Base-by-base conservation (phyloP, 2,329 filamentous ascomycete genomes). In the Didymella pinodella region DNA sequence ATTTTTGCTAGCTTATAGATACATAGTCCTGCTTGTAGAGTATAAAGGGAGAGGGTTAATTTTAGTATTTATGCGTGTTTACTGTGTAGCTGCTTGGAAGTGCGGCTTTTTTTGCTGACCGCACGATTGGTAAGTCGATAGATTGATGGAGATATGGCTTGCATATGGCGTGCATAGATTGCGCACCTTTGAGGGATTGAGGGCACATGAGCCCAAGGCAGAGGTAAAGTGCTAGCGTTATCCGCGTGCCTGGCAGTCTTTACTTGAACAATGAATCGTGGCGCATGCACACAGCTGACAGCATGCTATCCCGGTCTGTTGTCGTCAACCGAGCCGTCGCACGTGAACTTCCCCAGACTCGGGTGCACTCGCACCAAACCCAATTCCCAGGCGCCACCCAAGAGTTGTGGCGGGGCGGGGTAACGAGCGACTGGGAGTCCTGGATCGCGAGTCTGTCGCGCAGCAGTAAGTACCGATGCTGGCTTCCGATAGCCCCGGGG, bases 391-490 rank as follows among this genome's bases (percentile, higher is more conserved):
- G 26, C 14, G 18, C 34, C 22, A 28, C 5, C 47, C 57, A 54
- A 54, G 48, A 29, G 11, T 26, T 38, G 55, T 57, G 56, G 59
- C 50, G 50, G 36, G 34, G 62, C 62, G 56, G 59, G 59, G 59
- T 62, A 53, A 45, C 50, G 31, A 40, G 51, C 46, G 52, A 32
- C 48, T 29, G 47, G 36, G 50, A 47, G 29, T 29, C 12, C 41
- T n/a, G 54, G 28, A 51, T 45, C 26, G 18, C 26, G 43, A 52
- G 40, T 20, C 36, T 40, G 31, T 14, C 28, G 31, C 46, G 14
- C 28, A 34, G 20, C 49, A 47, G 12, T 48, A 61, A 52, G 57
- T 61, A 63, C 62, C 62, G 60, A 59, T 26, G 22, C 48, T 44
- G 41, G 43, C 60, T 57, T 32, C 62, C 57, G 60, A 59, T 22